phyloP scores from a whole-genome alignment of 257 asterid genomes.

The Lantana camara region DNA sequence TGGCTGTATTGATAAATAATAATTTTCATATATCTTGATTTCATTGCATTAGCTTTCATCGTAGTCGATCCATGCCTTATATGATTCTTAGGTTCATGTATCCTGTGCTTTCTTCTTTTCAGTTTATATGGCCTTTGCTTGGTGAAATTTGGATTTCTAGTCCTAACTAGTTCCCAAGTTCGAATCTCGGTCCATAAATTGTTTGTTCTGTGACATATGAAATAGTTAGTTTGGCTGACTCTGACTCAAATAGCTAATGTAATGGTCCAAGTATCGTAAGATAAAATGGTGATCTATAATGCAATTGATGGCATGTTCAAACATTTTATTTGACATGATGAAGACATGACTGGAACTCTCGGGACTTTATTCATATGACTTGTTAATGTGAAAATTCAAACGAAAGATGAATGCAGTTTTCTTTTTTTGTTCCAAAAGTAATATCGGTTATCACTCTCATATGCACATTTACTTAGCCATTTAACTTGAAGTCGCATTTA shows the following conservation, averaged over 20 bases:
- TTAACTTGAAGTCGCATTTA: slow-evolving; percentile 12
- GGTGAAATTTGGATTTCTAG: not conserved
- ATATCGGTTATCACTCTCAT: slow-evolving; percentile 3
- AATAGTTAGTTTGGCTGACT: slow-evolving; percentile 9
- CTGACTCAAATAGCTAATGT: slow-evolving; percentile 8
- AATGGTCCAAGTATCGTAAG: not conserved
- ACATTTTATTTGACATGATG: slow-evolving; percentile 1
- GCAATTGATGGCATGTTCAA: slow-evolving; percentile 9
- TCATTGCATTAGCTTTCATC: not conserved
- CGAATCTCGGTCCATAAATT: slow-evolving; percentile 4
- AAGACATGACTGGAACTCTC: slow-evolving; percentile 7
- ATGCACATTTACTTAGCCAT: slow-evolving; percentile 10
- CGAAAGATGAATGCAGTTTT: not conserved
- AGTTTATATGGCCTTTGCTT: slow-evolving; percentile 16
- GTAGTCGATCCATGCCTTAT: too few species aligned
- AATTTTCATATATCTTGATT: not conserved
- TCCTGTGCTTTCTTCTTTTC: not conserved
- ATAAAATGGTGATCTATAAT: slow-evolving; percentile 3
- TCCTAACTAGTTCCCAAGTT: slow-evolving; percentile 3
- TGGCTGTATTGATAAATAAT: slow-evolving; percentile 6
- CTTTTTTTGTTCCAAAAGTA: not conserved
- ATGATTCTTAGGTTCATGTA: not conserved
- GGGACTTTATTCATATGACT: not conserved
- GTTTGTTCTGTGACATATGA: slow-evolving; percentile 7
- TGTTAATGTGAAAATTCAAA: not conserved